phyloP scores from a whole-genome alignment of 2,329 filamentous ascomycete species.

The Geoglossum cookeanum region DNA sequence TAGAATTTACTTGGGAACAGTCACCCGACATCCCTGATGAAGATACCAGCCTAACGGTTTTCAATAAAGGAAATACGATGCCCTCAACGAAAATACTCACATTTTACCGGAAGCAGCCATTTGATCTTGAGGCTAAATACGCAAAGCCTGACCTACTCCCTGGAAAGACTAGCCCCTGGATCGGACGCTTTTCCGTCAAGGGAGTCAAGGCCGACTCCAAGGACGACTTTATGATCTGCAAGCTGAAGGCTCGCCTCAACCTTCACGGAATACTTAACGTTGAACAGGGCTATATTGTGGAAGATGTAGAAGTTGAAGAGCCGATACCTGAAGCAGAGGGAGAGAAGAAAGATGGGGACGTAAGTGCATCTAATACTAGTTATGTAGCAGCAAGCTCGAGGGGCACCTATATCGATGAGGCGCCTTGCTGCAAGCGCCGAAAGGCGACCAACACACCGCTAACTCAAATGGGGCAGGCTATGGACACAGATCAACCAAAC shows the following conservation, averaged over 20 bases:
- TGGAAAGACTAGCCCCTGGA: constrained; percentile 83
- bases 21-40: constrained; percentile 95
- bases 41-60: constrained; percentile 91
- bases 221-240: constrained; percentile 99
- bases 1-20: constrained; percentile 98
- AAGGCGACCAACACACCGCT: constrained; percentile 2
- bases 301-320: constrained; percentile 94
- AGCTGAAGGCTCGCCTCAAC: constrained; percentile 93
- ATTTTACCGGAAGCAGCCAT: constrained; percentile 96
- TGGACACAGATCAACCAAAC: constrained; percentile 57
- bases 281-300: constrained; percentile 92
- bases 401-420: background rate
- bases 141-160: constrained; percentile 71
- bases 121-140: constrained; percentile 90
- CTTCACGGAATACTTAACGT: constrained; percentile 92
- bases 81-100: constrained; percentile 98
- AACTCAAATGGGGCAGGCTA: constrained; percentile 36
- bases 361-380: constrained; percentile 30
- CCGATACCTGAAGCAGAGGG: constrained; percentile 49
- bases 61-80: constrained; percentile 92
- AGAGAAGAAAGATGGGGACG: constrained; percentile 45
- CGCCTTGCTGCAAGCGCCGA: constrained; percentile 4
- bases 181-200: constrained; percentile 95
- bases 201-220: constrained; percentile 83
- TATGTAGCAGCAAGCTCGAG: background rate